Evolutionary conservation across 2,329 filamentous ascomycete species (phyloP).

Genomic region (Claviceps quebecensis): DNA sequence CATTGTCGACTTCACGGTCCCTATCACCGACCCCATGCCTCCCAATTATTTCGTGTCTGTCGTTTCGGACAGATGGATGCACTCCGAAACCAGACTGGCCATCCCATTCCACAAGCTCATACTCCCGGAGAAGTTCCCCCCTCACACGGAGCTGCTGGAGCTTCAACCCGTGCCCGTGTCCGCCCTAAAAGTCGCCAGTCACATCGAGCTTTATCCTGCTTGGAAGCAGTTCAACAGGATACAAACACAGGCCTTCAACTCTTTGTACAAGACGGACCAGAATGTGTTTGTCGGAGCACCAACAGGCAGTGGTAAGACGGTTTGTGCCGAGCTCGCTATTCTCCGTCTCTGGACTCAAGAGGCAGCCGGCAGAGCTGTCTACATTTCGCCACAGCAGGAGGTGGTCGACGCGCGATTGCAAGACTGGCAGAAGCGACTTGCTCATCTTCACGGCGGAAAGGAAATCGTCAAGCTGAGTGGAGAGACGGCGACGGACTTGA

Average conservation of each 20-base stretch:
- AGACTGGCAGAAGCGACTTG: conserved; percentile 73
- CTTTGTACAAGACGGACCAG: conserved; percentile 77
- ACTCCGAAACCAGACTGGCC: conserved; percentile 83
- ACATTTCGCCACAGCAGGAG: conserved; percentile 90
- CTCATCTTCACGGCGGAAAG: conserved; percentile 64
- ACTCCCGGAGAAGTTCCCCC: conserved; percentile 86
- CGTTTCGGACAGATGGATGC: conserved; percentile 95
- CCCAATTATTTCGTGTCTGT: conserved; percentile 97
- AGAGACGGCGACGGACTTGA: conserved; percentile 81
- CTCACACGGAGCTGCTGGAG: conserved; percentile 83
- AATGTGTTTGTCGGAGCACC: conserved; percentile 90
- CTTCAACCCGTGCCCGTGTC: conserved; percentile 82
- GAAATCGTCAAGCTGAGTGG: conserved; percentile 86
- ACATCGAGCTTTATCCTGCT: conserved; percentile 63
- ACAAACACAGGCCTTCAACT: conserved; percentile 94
- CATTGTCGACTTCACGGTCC: conserved; percentile 87
- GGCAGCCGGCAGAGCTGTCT: conserved; percentile 61
- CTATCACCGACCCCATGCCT: conserved; percentile 94
- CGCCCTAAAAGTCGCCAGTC: conserved; percentile 76
- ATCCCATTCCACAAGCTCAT: conserved; percentile 93
- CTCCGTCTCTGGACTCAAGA: conserved; percentile 64
- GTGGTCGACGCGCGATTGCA: conserved; percentile 68
- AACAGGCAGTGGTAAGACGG: conserved; percentile 89
- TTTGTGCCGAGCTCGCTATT: conserved; percentile 89
- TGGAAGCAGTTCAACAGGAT: conserved; percentile 93